Evolutionary conservation across 1,284 basidiomycete genomes (phyloP), one percentile per base, ranked within the genome.

Genomic region (Coniferiporia weirii): DNA sequence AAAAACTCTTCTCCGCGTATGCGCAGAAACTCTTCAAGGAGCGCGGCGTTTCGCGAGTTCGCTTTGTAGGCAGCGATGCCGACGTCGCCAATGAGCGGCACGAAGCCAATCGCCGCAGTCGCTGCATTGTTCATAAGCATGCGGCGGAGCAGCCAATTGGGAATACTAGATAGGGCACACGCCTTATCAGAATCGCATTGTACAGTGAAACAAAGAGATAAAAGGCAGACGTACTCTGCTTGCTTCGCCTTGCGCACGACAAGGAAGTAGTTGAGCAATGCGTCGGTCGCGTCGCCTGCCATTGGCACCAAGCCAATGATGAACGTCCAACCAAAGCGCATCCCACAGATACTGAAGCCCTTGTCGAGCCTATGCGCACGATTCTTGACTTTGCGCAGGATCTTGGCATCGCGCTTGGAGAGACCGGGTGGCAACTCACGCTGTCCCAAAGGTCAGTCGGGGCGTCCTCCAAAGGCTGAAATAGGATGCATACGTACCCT

Each of bases 341-440:
- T 73, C 2, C 95, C 93, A 66, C 87, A 92, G 9, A 98, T 57
- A 51, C 71, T 78, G 76, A 98, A 91, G 6, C 92, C 89, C 72
- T 94, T 95, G 78, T 98, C 95, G 57, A 98, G 87, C 69, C 89
- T 84, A 69, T 95, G 93, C 0, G 95, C 95, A 7, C 95, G 79
- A 54, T 79, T 76, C 69, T 91, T 84, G 48, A 95, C 84, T 17
- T 86, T 82, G 65, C 80, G 81, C 54, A 95, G 77, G 54, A 93
- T 85, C 64, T 84, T 84, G n/a, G 81, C 81, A 63, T 97, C 93
- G 35, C 87, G 80, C 35, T 79, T 72, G 0, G 91, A 90, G 3
- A 97, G 80, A 0, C 93, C 94, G 7, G 85, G 84, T 0, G 93
- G 93, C 0, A 86, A 71, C 5, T 79, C 79, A 54, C 91, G 81